Conservation (phyloP, 148 eudicot genomes). For the Heliamphora exappendiculata region DNA sequence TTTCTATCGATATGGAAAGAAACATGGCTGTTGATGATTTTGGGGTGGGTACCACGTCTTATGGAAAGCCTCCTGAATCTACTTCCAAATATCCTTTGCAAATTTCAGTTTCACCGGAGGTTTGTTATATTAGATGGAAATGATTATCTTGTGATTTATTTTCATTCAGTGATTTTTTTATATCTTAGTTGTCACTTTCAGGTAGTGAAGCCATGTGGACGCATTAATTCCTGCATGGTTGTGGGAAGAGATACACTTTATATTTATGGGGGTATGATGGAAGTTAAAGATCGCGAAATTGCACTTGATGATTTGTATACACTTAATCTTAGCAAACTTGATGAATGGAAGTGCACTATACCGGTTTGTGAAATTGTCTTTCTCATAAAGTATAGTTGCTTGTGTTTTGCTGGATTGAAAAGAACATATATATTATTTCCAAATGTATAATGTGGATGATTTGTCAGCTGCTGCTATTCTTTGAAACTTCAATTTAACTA, state of each 20-base stretch:
- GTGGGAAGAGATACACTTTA: conserved; percentile 92
- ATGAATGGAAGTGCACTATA: conserved; percentile 95
- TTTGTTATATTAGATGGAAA: conserved; percentile 19
- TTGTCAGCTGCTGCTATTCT: not conserved
- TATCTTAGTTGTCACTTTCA: conserved; percentile 30
- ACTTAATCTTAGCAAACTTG: conserved; percentile 92
- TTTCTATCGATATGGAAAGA: conserved; percentile 43
- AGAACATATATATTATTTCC: not conserved
- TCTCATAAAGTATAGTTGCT: not conserved
- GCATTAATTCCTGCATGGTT: conserved; percentile 77
- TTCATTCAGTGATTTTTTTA: not conserved
- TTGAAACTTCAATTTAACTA: not conserved
- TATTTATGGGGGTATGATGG: conserved; percentile 98
- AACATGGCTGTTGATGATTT: conserved; percentile 23
- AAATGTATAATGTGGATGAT: not conserved
- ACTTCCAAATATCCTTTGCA: conserved; percentile 30
- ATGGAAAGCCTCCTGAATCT: conserved; percentile 26
- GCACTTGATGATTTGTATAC: conserved; percentile 87
- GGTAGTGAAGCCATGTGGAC: conserved; percentile 95
- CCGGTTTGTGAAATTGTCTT: conserved; percentile 41
- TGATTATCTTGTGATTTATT: not conserved
- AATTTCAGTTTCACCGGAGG: conserved; percentile 65
- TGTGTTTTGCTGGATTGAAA: not conserved
- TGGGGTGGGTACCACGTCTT: conserved; percentile 20
- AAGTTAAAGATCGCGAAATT: conserved; percentile 86